These are phyloP conservation scores for Buddleja alternifolia DNA, from an alignment of 257 asterid genomes.

Conservation along the genomic window DNA sequence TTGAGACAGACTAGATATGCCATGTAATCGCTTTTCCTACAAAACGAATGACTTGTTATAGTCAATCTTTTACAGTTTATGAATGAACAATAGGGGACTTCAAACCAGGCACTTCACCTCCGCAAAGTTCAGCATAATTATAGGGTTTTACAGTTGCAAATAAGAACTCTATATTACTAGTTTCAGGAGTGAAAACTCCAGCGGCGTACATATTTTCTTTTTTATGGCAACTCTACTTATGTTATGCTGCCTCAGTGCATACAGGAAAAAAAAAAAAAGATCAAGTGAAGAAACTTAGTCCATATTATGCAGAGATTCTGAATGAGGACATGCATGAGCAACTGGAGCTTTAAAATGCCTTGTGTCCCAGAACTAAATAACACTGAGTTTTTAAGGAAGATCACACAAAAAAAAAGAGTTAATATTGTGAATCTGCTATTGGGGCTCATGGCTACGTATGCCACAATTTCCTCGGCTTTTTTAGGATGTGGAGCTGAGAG, in stretches of 20 bases:
- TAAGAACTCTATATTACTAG: not conserved
- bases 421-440: constrained; percentile 43
- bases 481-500: constrained; percentile 19
- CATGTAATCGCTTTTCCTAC: constrained; percentile 64
- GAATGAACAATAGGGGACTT: not conserved
- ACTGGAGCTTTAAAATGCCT: no score
- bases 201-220: not conserved
- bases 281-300: not conserved
- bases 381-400: constrained; percentile 40
- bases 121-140: not conserved
- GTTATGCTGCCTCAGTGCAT: not conserved
- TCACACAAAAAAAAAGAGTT: not conserved
- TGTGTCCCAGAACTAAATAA: constrained; percentile 91
- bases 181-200: not conserved
- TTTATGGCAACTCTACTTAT: not conserved
- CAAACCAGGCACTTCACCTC: not conserved
- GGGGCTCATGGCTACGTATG: constrained; percentile 61
- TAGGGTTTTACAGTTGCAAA: not conserved
- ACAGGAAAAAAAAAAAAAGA: not conserved
- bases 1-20: no score
- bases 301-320: not conserved
- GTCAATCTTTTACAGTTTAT: constrained; percentile 3
- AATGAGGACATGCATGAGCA: no score
- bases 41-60: constrained; percentile 31
- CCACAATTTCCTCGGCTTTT: constrained; percentile 29